Percentiles rank a stretch among this genome's conserved stretches.
Conservation (phyloP, 2,329 filamentous ascomycete genomes). For the Capronia americana region DNA sequence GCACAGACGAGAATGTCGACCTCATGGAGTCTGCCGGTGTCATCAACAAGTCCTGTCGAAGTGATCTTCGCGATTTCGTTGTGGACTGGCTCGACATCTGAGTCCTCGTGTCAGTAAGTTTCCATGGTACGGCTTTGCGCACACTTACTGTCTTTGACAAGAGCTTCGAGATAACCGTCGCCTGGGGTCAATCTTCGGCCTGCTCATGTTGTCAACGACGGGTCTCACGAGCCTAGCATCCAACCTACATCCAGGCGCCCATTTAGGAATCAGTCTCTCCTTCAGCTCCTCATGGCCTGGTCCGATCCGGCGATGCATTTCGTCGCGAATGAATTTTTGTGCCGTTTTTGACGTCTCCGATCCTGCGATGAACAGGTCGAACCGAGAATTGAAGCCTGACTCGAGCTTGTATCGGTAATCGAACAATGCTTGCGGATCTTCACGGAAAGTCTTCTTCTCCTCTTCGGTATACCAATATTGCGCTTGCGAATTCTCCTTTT, state of each 20-base stretch:
- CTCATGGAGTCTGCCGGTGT: constrained; percentile 47
- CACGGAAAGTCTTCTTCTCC: constrained; percentile 44
- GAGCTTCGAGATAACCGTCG: constrained; percentile 59
- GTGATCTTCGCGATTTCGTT: constrained; percentile 52
- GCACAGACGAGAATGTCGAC: constrained; percentile 52
- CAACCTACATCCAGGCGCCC: constrained; percentile 47
- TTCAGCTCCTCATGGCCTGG: constrained; percentile 52
- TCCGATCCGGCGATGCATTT: constrained; percentile 53
- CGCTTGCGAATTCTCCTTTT: constrained; percentile 17
- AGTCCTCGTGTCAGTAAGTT: background rate
- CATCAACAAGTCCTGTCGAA: constrained; percentile 48
- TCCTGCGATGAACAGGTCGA: constrained; percentile 52
- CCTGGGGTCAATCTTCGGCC: constrained; percentile 57
- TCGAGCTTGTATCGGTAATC: constrained; percentile 54
- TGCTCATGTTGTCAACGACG: constrained; percentile 4
- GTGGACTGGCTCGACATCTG: constrained; percentile 34
- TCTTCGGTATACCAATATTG: constrained; percentile 31
- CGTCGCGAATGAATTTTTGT: constrained; percentile 50
- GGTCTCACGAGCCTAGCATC: background rate
- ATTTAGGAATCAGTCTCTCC: constrained; percentile 43
- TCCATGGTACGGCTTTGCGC: background rate
- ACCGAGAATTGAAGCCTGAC: constrained; percentile 52
- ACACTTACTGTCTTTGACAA: constrained; percentile 44
- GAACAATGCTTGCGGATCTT: constrained; percentile 52
- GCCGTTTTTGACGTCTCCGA: constrained; percentile 50